Evolutionary conservation across 192 early-diverging fungal species (phyloP).

Genomic region (Jimgerdemannia lactiflua): DNA sequence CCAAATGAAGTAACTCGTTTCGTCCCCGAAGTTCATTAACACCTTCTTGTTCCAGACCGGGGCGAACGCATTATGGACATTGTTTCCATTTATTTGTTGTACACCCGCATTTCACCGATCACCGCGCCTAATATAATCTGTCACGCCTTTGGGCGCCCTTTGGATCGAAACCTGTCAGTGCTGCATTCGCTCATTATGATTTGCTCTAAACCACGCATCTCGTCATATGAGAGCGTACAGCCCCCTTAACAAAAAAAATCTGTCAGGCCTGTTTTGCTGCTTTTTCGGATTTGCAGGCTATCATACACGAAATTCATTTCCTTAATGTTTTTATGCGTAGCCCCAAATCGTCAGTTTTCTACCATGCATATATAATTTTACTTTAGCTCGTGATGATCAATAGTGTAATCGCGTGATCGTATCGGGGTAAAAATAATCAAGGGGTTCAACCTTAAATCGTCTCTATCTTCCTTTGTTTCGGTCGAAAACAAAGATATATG

Average conservation of each 20-base stretch:
- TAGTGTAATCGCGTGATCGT: too few relatives aligned
- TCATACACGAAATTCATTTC: not conserved
- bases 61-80: not conserved
- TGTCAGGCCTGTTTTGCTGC: not conserved
- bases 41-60: not conserved
- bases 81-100: not conserved
- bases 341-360: too few relatives aligned
- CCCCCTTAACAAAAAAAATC: not conserved
- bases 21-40: not conserved
- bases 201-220: too few relatives aligned
- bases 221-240: not conserved
- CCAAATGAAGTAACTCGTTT: not conserved
- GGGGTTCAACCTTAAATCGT: not conserved
- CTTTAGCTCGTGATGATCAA: too few relatives aligned
- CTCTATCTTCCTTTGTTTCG: not conserved
- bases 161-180: not conserved
- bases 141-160: too few relatives aligned
- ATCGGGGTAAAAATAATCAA: not conserved
- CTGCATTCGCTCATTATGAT: not conserved
- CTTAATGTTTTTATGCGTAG: not conserved
- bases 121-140: too few relatives aligned
- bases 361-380: too few relatives aligned
- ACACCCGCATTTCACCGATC: too few relatives aligned
- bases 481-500: not conserved
- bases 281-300: not conserved